Percentiles rank a stretch among this genome's conserved stretches.
These are phyloP conservation scores for Rhazya stricta DNA, from an alignment of 257 asterid species.

Conservation along the genomic window DNA sequence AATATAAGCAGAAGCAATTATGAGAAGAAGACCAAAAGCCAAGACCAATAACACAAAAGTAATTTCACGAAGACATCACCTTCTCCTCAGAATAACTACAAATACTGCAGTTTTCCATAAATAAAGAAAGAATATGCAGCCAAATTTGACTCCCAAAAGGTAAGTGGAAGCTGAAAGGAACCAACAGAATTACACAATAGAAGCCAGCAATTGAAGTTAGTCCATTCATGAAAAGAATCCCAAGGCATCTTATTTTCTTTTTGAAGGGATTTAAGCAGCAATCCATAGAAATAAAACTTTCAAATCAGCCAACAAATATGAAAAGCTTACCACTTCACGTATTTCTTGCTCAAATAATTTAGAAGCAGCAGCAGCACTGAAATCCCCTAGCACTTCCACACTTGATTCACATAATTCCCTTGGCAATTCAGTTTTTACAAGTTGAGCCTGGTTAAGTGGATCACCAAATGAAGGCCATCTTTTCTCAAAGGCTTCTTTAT, in stretches of 20 bases:
- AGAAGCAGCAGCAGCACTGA: slow-evolving; percentile 85
- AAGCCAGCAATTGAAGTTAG: too few species aligned
- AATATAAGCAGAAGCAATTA: not conserved
- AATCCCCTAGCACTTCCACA: slow-evolving; percentile 52
- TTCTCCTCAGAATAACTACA: not conserved
- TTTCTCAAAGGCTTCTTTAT: slow-evolving; percentile 61
- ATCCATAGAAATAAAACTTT: not conserved
- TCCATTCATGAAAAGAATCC: not conserved
- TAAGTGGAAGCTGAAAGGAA: not conserved
- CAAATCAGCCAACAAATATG: slow-evolving; percentile 10
- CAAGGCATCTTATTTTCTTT: not conserved
- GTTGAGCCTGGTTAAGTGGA: slow-evolving; percentile 38
- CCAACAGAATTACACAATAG: not conserved
- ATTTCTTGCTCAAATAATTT: slow-evolving; percentile 91
- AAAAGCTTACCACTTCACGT: slow-evolving; percentile 70
- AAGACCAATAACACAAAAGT: not conserved
- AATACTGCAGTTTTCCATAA: not conserved
- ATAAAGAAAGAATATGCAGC: not conserved
- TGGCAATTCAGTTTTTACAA: slow-evolving; percentile 46
- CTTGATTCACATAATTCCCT: slow-evolving; percentile 49
- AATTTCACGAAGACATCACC: not conserved
- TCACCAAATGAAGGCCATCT: slow-evolving; percentile 60
- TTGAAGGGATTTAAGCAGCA: not conserved
- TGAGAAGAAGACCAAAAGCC: not conserved
- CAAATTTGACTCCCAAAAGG: not conserved